Evolutionary conservation across 306 rosid species (phyloP).

Genomic region (Prinsepia uniflora): DNA sequence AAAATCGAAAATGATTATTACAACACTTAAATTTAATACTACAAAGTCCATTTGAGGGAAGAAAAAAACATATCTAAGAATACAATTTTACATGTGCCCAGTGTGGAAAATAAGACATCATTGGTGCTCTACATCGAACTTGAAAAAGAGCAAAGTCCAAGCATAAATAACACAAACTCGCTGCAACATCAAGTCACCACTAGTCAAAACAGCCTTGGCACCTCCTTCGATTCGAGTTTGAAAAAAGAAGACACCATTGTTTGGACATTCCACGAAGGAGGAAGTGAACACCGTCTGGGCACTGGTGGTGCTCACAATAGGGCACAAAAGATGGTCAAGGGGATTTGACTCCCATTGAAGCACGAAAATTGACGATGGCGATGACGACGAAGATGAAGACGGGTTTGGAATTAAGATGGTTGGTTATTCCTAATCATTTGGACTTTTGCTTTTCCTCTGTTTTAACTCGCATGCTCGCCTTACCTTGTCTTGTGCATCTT

Average conservation of each 20-base stretch:
- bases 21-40: background rate
- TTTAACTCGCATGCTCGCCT: no score
- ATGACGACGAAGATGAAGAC: no score
- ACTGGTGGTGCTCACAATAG: constrained; percentile 71
- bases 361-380: no score
- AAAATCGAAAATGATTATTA: no score
- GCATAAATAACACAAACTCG: constrained; percentile 89
- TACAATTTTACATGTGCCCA: constrained; percentile 26
- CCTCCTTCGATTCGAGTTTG: constrained; percentile 97
- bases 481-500: no score
- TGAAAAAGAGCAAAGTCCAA: constrained; percentile 69
- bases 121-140: constrained; percentile 82
- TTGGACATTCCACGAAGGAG: constrained; percentile 32
- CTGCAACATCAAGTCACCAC: constrained; percentile 72
- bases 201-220: constrained; percentile 77
- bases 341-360: constrained; percentile 89
- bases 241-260: constrained; percentile 72
- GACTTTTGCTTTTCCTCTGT: no score
- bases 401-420: no score
- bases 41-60: background rate
- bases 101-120: no score
- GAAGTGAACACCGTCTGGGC: constrained; percentile 42
- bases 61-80: background rate
- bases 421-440: no score
- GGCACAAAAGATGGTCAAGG: constrained; percentile 79